Conservation (phyloP, 2,329 filamentous ascomycete genomes). For the Apiospora malaysiana region DNA sequence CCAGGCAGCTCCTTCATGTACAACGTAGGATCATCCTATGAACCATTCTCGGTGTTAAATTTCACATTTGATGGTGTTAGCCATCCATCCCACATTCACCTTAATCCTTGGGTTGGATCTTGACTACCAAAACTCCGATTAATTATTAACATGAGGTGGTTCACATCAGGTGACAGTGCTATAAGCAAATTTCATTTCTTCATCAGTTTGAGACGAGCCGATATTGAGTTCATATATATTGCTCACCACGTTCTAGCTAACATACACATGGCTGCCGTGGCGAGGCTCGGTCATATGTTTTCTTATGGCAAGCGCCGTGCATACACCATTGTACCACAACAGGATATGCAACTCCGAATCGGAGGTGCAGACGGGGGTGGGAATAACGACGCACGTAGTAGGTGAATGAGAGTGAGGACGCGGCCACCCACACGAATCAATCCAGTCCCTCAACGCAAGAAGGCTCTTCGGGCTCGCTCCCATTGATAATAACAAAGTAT, state of each 20-base stretch:
- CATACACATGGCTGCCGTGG: neutral
- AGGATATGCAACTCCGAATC: neutral
- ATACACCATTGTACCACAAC: neutral
- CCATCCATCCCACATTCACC: neutral
- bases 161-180: neutral
- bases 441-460: neutral
- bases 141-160: neutral
- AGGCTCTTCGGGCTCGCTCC: neutral
- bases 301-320: neutral
- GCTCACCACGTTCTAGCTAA: neutral
- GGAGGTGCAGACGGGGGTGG: neutral
- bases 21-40: neutral
- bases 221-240: neutral
- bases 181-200: neutral
- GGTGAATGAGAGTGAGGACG: neutral
- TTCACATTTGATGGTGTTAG: neutral
- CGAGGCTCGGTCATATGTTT: neutral
- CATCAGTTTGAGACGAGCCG: neutral
- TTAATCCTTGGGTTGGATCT: neutral
- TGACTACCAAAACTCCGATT: neutral
- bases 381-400: neutral
- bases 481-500: neutral
- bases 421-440: neutral
- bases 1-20: neutral
- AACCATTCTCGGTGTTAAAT: no score